Percentiles rank a stretch among this genome's conserved stretches.
phyloP scores from a whole-genome alignment of 1,284 basidiomycete genomes.

The Fomitopsis pinicola region DNA sequence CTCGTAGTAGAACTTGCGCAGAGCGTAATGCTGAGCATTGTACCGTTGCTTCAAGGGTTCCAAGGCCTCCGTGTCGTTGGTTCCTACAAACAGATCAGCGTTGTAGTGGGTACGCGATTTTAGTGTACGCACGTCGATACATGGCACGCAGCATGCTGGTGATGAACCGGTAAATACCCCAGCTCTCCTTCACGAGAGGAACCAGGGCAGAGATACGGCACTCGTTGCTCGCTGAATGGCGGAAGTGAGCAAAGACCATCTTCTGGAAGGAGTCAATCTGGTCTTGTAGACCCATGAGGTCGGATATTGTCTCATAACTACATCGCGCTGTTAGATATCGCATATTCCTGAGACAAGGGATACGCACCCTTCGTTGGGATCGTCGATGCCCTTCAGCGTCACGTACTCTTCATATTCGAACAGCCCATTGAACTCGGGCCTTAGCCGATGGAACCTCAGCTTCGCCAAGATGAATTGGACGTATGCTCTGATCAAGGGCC shows the following conservation, averaged over 20 bases:
- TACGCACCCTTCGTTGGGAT: constrained; percentile 93
- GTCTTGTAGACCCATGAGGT: constrained; percentile 94
- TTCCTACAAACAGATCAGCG: constrained; percentile 48
- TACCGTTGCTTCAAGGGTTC: constrained; percentile 85
- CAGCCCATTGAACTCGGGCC: constrained; percentile 93
- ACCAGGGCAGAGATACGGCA: constrained; percentile 93
- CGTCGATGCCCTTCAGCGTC: constrained; percentile 92
- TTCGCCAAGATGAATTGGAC: constrained; percentile 95
- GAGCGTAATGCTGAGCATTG: constrained; percentile 83
- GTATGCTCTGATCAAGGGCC: constrained; percentile 87
- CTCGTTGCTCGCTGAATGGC: constrained; percentile 88
- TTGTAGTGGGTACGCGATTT: background rate
- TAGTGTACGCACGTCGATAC: constrained; percentile 70
- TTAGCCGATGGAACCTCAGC: constrained; percentile 87
- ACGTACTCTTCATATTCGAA: constrained; percentile 98
- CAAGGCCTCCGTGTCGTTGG: constrained; percentile 82
- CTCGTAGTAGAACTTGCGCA: constrained; percentile 96
- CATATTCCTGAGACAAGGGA: background rate
- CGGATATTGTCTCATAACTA: constrained; percentile 94
- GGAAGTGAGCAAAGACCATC: constrained; percentile 91
- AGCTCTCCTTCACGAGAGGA: constrained; percentile 94
- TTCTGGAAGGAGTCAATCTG: constrained; percentile 98
- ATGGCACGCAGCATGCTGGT: constrained; percentile 96
- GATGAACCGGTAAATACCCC: constrained; percentile 96
- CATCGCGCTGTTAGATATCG: background rate